phyloP scores from a whole-genome alignment of 805 yeast species.

The Nakazawaea wyomingensis region DNA sequence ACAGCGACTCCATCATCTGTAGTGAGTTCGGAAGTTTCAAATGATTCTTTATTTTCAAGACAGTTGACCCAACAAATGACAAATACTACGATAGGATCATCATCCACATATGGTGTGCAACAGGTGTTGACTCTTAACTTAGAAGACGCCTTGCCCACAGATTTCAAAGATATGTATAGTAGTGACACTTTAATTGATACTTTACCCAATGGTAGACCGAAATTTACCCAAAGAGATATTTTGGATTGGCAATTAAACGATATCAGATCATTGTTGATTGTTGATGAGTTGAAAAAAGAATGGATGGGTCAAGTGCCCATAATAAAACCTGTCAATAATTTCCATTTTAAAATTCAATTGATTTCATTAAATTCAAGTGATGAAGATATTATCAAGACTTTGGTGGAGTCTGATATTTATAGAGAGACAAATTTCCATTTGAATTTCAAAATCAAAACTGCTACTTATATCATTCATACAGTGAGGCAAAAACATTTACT shows the following conservation, averaged over 20 bases:
- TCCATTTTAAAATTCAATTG: constrained; percentile 40
- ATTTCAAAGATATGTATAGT: constrained; percentile 51
- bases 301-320: constrained; percentile 52
- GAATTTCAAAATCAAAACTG: constrained; percentile 52
- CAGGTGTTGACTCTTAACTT: constrained; percentile 24
- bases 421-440: constrained; percentile 54
- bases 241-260: constrained; percentile 72
- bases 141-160: constrained; percentile 47
- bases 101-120: background rate
- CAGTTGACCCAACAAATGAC: constrained; percentile 9
- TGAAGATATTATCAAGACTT: constrained; percentile 38
- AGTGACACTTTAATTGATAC: constrained; percentile 47
- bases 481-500: constrained; percentile 45
- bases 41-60: constrained; percentile 6
- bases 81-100: constrained; percentile 1
- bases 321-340: constrained; percentile 25
- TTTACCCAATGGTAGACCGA: constrained; percentile 54
- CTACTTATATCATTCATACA: constrained; percentile 53
- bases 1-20: background rate
- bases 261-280: constrained; percentile 56
- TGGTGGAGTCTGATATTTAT: constrained; percentile 60
- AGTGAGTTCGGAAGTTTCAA: background rate
- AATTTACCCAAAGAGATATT: constrained; percentile 55
- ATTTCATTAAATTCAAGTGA: constrained; percentile 52
- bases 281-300: constrained; percentile 43